A percentile compares a stretch with the other conserved stretches of the same genome.
These are phyloP conservation scores for Aquilaria malaccensis DNA, from an alignment of 345 rosid genomes.

Conservation along the genomic window DNA sequence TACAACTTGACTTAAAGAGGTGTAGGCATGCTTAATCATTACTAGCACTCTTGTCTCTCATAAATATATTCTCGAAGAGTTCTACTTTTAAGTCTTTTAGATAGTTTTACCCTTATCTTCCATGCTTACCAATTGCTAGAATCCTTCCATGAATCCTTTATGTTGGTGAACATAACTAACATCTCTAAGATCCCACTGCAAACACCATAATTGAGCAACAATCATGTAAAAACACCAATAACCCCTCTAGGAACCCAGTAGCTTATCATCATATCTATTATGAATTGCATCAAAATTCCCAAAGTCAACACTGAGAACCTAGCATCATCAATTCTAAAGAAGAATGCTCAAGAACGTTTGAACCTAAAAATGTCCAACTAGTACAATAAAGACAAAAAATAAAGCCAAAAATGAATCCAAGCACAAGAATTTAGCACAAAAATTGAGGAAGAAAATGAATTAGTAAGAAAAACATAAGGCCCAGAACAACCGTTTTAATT, in stretches of 20 bases:
- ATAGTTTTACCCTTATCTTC: too few species aligned
- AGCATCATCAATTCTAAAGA: slow-evolving; percentile 8
- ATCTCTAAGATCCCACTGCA: slow-evolving; percentile 33
- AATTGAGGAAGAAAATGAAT: background rate
- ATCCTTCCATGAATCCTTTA: slow-evolving; percentile 33
- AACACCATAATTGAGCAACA: slow-evolving; percentile 28
- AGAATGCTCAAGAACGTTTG: slow-evolving; percentile 12
- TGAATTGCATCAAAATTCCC: slow-evolving; percentile 17
- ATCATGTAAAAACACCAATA: slow-evolving; percentile 25
- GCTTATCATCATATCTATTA: slow-evolving; percentile 19
- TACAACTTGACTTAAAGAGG: too few species aligned
- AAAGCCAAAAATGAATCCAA: slow-evolving; percentile 4
- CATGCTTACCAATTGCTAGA: slow-evolving; percentile 13
- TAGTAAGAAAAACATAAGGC: too few species aligned
- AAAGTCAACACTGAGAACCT: slow-evolving; percentile 9
- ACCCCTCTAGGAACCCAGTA: slow-evolving; percentile 15
- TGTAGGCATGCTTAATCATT: too few species aligned
- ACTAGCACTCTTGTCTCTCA: too few species aligned
- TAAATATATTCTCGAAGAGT: too few species aligned
- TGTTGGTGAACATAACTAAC: slow-evolving; percentile 37
- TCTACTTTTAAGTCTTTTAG: too few species aligned
- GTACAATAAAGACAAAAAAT: background rate
- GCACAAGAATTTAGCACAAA: slow-evolving; percentile 6
- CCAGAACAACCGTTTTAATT: too few species aligned
- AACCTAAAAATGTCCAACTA: slow-evolving; percentile 13